phyloP scores from a whole-genome alignment of 148 eudicot species.

The Camellia japonica region DNA sequence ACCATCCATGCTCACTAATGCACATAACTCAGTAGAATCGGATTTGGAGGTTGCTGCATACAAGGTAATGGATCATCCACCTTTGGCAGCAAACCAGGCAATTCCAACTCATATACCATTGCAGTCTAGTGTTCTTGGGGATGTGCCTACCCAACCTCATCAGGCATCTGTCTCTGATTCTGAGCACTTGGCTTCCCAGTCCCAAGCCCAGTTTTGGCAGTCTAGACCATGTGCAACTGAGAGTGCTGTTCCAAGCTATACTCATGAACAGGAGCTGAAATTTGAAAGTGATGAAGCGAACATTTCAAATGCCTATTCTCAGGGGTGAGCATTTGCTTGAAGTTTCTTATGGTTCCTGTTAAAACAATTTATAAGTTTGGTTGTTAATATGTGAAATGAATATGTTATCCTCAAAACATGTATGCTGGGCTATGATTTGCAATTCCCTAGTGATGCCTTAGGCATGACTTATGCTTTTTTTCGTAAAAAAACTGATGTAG shows the following conservation, averaged over 20 bases:
- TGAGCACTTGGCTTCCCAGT: constrained; percentile 45
- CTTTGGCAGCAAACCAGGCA: constrained; percentile 35
- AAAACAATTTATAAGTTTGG: background rate
- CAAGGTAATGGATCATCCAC: constrained; percentile 33
- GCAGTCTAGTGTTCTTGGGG: constrained; percentile 33
- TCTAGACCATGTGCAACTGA: constrained; percentile 38
- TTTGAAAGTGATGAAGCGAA: constrained; percentile 45
- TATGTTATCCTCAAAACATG: background rate
- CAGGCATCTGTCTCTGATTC: constrained; percentile 38
- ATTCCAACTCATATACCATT: constrained; percentile 36
- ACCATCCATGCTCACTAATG: constrained; percentile 36
- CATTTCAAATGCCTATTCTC: constrained; percentile 65
- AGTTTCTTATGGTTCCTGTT: background rate
- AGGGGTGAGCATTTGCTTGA: constrained; percentile 57
- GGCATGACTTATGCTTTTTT: background rate
- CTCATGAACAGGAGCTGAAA: constrained; percentile 31
- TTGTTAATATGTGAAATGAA: background rate
- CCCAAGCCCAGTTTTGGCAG: constrained; percentile 30
- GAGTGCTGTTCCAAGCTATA: constrained; percentile 37
- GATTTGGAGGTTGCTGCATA: constrained; percentile 42
- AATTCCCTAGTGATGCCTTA: constrained; percentile 9
- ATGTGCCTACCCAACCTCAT: constrained; percentile 24
- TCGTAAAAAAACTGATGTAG: background rate
- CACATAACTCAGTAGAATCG: constrained; percentile 48
- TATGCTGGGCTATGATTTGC: constrained; percentile 3